Percentiles rank a stretch among this genome's conserved stretches.
Conservation (phyloP, 2,329 filamentous ascomycete genomes). For the Decorospora gaudefroyi region DNA sequence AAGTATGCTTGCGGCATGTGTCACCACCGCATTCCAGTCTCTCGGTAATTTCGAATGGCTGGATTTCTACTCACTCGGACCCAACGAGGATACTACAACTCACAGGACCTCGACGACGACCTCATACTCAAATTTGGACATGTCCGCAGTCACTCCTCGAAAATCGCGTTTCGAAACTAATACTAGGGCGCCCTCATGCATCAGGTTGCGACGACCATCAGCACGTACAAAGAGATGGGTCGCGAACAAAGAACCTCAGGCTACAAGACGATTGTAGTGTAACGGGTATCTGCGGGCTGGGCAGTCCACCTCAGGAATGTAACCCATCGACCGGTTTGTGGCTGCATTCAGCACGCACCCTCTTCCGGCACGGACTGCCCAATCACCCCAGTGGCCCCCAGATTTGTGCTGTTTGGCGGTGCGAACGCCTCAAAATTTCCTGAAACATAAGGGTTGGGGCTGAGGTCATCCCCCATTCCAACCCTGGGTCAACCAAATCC, state of each 20-base stretch:
- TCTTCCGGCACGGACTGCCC: constrained; percentile 27
- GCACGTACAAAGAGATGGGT: constrained; percentile 5
- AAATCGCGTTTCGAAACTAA: constrained; percentile 1
- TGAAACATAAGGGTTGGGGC: constrained; percentile 36
- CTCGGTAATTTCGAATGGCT: constrained; percentile 14
- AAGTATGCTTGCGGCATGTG: constrained; percentile 36
- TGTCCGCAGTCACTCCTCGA: neutral
- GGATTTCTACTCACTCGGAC: constrained; percentile 14
- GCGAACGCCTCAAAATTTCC: constrained; percentile 24
- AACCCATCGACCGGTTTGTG: constrained; percentile 23
- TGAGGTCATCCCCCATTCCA: constrained; percentile 44
- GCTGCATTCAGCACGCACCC: constrained; percentile 37
- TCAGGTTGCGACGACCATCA: constrained; percentile 2
- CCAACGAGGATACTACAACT: constrained; percentile 7
- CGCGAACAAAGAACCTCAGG: constrained; percentile 14
- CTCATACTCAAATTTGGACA: neutral
- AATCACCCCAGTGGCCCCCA: constrained; percentile 26
- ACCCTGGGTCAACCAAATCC: constrained; percentile 20
- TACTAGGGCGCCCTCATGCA: neutral
- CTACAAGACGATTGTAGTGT: constrained; percentile 18
- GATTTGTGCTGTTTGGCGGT: constrained; percentile 22
- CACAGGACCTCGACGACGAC: neutral
- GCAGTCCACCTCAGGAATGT: constrained; percentile 19
- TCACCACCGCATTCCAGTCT: constrained; percentile 21
- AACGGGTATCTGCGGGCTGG: constrained; percentile 23